phyloP scores from a whole-genome alignment of 1,284 basidiomycete species.

The Heterobasidion irregulare region DNA sequence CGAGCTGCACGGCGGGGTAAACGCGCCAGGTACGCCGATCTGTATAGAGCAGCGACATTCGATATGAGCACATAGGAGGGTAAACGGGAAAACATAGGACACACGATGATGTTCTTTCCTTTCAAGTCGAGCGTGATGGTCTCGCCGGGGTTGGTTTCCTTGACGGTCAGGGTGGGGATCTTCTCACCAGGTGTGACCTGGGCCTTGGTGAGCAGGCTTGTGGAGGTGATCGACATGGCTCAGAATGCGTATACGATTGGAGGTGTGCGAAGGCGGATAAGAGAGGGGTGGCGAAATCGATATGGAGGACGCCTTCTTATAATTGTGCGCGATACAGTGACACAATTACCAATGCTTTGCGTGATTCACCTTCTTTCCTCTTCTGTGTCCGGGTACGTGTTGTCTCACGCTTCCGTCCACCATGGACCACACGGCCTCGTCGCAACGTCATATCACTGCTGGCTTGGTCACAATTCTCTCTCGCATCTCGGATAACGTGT shows the following conservation, averaged over 20 bases:
- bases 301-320: too few relatives aligned
- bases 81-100: constrained; percentile 14
- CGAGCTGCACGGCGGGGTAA: constrained; percentile 41
- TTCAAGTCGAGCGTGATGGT: constrained; percentile 41
- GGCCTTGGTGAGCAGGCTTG: constrained; percentile 35
- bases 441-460: too few relatives aligned
- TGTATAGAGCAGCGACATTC: constrained; percentile 11
- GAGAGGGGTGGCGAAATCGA: neutral
- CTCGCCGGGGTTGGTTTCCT: constrained; percentile 44
- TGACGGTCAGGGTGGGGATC: constrained; percentile 39
- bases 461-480: too few relatives aligned
- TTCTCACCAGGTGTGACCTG: constrained; percentile 41
- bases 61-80: neutral
- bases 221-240: constrained; percentile 45
- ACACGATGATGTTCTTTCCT: constrained; percentile 67
- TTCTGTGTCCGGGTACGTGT: too few relatives aligned
- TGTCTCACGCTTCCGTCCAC: too few relatives aligned
- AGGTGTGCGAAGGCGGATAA: neutral
- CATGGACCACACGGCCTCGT: too few relatives aligned
- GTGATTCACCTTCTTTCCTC: too few relatives aligned
- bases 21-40: constrained; percentile 58
- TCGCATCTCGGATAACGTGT: too few relatives aligned
- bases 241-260: constrained; percentile 24
- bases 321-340: too few relatives aligned
- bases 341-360: too few relatives aligned